Conservation (phyloP, 1,139 yeast genomes). For the Martiniozyma asiatica region DNA sequence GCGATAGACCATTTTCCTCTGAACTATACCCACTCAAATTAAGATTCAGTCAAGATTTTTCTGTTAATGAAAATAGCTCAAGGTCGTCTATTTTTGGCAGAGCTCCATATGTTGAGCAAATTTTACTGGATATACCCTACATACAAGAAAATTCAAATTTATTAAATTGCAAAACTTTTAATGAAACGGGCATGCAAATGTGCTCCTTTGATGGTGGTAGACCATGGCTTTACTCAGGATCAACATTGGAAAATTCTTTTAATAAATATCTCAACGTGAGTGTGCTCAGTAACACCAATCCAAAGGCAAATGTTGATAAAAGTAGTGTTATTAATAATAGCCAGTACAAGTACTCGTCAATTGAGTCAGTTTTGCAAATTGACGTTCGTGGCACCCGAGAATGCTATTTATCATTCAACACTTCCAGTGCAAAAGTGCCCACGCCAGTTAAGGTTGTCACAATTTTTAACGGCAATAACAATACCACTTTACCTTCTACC, state of each 20-base stretch:
- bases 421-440: constrained; percentile 21
- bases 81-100: constrained; percentile 41
- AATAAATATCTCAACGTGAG: constrained; percentile 37
- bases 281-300: constrained; percentile 37
- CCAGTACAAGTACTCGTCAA: constrained; percentile 63
- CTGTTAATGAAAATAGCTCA: constrained; percentile 22
- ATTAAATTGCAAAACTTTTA: constrained; percentile 26
- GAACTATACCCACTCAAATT: constrained; percentile 54
- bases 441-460: constrained; percentile 55
- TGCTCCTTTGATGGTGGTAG: constrained; percentile 42
- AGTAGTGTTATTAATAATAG: too few relatives aligned
- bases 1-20: constrained; percentile 3
- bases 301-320: constrained; percentile 16
- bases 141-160: constrained; percentile 27
- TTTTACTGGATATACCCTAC: constrained; percentile 54
- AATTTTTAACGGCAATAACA: constrained; percentile 29
- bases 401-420: constrained; percentile 45
- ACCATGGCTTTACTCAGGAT: constrained; percentile 42
- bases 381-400: constrained; percentile 50
- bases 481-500: constrained; percentile 6
- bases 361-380: constrained; percentile 50
- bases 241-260: constrained; percentile 23
- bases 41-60: constrained; percentile 49
- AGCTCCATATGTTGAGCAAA: constrained; percentile 29
- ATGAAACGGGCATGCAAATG: constrained; percentile 33